These are phyloP conservation scores for Trypanosoma rangeli DNA, from an alignment of 208 protist genomes.

Conservation along the genomic window DNA sequence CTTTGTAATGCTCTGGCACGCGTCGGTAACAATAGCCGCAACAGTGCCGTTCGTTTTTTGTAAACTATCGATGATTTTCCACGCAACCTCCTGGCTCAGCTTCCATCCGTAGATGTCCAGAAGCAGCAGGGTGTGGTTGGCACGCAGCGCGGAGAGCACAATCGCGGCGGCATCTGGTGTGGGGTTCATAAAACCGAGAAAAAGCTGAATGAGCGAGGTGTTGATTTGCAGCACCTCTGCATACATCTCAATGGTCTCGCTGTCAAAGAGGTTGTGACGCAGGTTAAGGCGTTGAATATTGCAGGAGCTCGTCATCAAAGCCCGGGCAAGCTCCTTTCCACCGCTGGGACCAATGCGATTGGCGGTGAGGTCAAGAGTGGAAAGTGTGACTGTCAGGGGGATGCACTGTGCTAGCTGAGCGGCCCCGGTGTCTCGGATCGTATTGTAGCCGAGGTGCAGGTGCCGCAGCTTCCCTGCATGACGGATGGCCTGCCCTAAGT, in stretches of 20 bases:
- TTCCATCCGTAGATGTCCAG: constrained; percentile 89
- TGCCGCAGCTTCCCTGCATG: constrained; percentile 67
- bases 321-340: constrained; percentile 57
- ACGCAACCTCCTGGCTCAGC: constrained; percentile 36
- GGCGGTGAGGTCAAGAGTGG: constrained; percentile 85
- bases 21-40: constrained; percentile 79
- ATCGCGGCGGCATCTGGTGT: constrained; percentile 48
- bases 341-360: constrained; percentile 82
- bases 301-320: constrained; percentile 54
- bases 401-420: constrained; percentile 66
- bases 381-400: constrained; percentile 43
- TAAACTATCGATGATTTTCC: constrained; percentile 40
- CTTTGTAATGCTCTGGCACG: constrained; percentile 56
- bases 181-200: constrained; percentile 90
- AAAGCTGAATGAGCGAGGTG: constrained; percentile 87
- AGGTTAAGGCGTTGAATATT: constrained; percentile 85
- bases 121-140: constrained; percentile 71
- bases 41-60: constrained; percentile 55
- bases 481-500: constrained; percentile 60
- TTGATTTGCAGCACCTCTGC: constrained; percentile 65
- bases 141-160: constrained; percentile 54
- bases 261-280: constrained; percentile 82
- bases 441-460: constrained; percentile 89
- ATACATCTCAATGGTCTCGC: constrained; percentile 65
- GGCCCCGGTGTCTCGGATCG: constrained; percentile 76